Base-by-base conservation (phyloP, 345 rosid genomes). In the Salix purpurea region DNA sequence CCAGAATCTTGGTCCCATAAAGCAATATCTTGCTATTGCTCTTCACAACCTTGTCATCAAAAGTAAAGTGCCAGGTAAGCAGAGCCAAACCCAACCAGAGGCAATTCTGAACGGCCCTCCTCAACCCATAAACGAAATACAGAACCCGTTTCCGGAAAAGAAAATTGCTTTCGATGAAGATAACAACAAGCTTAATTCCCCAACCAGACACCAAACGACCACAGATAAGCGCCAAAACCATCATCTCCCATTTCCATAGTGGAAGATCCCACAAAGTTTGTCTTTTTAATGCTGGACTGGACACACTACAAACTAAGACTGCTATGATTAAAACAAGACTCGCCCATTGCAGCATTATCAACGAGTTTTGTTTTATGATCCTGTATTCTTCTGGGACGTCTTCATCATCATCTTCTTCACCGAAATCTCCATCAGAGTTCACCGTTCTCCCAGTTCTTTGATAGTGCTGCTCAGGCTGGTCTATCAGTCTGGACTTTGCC, bases 41-140 rank as follows among this genome's bases (percentile, higher is more conserved):
- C 75, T 78, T 79, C 72, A 81, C 44, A 37, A 79, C 80, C 73
- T 76, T 80, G 12, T 42, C 73, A 46, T 79, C n/a, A 60, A 86
- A 81, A 13, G 83, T 62, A 42, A 28, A 77, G 44, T 26, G 64
- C 88, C 91, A 88, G 14, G 77, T 83, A 60, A 88, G 79, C 77
- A 86, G 32, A 50, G 79, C 75, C 13, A 85, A 67, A n/a, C 87
- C 88, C 72, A 84, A 52, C 87, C 86, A 86, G 28, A 86, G 76
- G 56, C 72, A 80, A 75, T 84, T 84, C 78, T 83, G 88, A 28
- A 80, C 89, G 18, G 89, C 52, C 39, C 61, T 86, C 70, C 79
- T 85, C 76, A 88, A 76, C 37, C 89, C 88, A 28, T 86, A 88
- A 5, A 88, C 89, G n/a, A 88, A 88, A 70, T 86, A 88, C 26